Conservation (phyloP, 345 rosid species). For the Hibiscus syriacus region DNA sequence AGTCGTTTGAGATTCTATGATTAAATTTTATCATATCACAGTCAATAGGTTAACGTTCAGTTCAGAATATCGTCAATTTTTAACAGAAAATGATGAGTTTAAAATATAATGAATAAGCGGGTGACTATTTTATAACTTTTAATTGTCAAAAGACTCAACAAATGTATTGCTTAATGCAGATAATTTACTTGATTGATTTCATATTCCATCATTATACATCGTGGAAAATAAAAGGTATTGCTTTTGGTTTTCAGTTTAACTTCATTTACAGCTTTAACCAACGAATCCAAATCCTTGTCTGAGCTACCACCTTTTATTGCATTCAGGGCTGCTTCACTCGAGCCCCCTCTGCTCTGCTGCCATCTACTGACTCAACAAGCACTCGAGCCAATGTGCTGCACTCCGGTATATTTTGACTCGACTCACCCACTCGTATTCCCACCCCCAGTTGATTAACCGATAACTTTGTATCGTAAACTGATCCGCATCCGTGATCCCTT, state of each 20-base stretch:
- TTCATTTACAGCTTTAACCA: constrained; percentile 7
- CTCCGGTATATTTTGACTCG: constrained; percentile 21
- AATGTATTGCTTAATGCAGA: too few relatives aligned
- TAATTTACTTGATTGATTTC: too few relatives aligned
- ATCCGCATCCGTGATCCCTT: constrained; percentile 27
- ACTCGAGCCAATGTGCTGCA: constrained; percentile 21
- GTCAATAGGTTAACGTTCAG: too few relatives aligned
- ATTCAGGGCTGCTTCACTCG: constrained; percentile 10
- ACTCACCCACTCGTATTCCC: constrained; percentile 28
- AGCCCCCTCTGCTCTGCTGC: not conserved
- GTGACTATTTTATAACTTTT: too few relatives aligned
- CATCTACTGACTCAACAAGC: constrained; percentile 19
- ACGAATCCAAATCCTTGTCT: constrained; percentile 17
- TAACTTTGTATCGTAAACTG: constrained; percentile 24
- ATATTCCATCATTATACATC: too few relatives aligned
- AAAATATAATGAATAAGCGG: too few relatives aligned
- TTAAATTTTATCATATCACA: too few relatives aligned
- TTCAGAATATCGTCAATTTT: too few relatives aligned
- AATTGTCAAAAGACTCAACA: too few relatives aligned
- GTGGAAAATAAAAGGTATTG: too few relatives aligned
- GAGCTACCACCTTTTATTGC: constrained; percentile 32
- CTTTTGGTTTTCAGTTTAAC: not conserved
- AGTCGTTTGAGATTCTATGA: too few relatives aligned
- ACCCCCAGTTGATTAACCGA: constrained; percentile 23
- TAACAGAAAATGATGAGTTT: too few relatives aligned